Conservation (phyloP, 257 asterid species). For the Solanum peruvianum region DNA sequence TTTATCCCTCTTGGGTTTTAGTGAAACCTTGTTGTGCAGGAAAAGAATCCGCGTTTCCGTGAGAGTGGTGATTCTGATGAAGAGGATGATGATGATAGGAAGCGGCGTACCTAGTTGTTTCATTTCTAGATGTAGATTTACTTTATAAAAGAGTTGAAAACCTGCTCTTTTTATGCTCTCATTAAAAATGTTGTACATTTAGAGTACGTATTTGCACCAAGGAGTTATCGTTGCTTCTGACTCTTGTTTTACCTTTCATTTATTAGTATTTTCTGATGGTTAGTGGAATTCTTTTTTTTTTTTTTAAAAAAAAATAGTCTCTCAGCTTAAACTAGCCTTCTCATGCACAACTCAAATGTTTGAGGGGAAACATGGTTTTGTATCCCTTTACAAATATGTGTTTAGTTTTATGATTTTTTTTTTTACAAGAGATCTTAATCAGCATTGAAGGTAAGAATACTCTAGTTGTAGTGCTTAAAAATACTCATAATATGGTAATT, state of each 20-base stretch:
- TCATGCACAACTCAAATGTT: background rate
- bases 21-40: slow-evolving; percentile 26
- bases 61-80: slow-evolving; percentile 93
- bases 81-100: slow-evolving; percentile 61
- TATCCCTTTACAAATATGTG: no score
- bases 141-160: background rate
- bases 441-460: no score
- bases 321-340: background rate
- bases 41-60: slow-evolving; percentile 87
- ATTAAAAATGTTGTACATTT: background rate
- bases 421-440: background rate
- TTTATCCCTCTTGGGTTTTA: background rate
- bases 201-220: background rate
- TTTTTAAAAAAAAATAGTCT: no score
- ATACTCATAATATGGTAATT: background rate
- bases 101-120: slow-evolving; percentile 21
- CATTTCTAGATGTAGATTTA: background rate
- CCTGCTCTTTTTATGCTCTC: background rate
- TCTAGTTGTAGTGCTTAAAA: background rate
- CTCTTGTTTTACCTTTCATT: background rate
- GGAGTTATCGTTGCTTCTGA: background rate
- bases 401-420: no score
- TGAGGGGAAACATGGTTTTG: background rate
- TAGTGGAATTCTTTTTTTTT: background rate
- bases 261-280: background rate